Conservation (phyloP, 768 basidiomycete genomes). For the Dacryopinax spathularia region DNA sequence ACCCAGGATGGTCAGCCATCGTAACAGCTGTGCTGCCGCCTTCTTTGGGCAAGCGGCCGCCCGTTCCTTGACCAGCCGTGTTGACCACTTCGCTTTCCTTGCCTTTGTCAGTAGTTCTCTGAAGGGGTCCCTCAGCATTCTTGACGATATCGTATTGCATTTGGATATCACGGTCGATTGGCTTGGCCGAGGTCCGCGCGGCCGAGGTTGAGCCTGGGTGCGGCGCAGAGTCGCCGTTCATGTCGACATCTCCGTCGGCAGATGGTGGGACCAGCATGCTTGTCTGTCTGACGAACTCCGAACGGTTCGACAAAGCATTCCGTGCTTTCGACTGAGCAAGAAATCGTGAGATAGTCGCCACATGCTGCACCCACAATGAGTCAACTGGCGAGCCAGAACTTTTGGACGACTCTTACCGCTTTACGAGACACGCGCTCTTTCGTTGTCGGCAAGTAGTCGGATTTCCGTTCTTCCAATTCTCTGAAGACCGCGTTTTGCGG, state of each 20-base stretch:
- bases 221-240: conserved; percentile 18
- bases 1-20: conserved; percentile 40
- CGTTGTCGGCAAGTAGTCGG: conserved; percentile 45
- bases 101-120: conserved; percentile 34
- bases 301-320: conserved; percentile 62
- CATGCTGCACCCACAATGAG: conserved; percentile 33
- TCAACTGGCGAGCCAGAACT: conserved; percentile 5
- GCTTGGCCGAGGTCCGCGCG: conserved; percentile 59
- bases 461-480: conserved; percentile 47
- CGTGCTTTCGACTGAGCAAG: conserved; percentile 55
- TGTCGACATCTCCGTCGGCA: conserved; percentile 23
- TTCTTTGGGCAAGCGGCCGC: conserved; percentile 32
- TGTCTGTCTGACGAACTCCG: conserved; percentile 53
- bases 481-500: conserved; percentile 13
- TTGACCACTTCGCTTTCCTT: conserved; percentile 4
- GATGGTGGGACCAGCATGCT: conserved; percentile 40
- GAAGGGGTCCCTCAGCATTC: conserved; percentile 63
- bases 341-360: conserved; percentile 55
- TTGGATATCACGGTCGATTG: conserved; percentile 56
- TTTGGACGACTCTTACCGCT: conserved; percentile 33
- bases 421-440: conserved; percentile 39
- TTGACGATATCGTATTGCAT: conserved; percentile 83
- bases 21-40: conserved; percentile 19
- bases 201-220: conserved; percentile 35
- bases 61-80: conserved; percentile 36